Percentiles rank a stretch among this genome's conserved stretches.
Evolutionary conservation across 1,139 yeast genomes (phyloP).

Genomic region (Kurtzmaniella quercitrusa): DNA sequence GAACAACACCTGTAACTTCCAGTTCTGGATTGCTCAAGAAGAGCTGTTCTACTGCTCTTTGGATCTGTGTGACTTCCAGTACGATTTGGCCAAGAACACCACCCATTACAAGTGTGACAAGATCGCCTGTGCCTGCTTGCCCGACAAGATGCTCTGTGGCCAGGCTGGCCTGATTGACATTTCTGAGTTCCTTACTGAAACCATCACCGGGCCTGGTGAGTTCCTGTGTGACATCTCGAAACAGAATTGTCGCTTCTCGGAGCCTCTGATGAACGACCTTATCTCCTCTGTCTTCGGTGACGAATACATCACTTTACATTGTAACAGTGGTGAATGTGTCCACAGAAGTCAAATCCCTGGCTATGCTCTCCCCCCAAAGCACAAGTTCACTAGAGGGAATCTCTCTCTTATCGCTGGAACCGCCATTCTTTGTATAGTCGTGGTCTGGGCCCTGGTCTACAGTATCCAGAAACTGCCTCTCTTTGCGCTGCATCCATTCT

Average conservation of each 20-base stretch:
- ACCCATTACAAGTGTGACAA: conserved; percentile 77
- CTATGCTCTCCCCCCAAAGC: conserved; percentile 63
- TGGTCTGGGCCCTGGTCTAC: conserved; percentile 41
- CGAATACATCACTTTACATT: conserved; percentile 73
- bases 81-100: conserved; percentile 57
- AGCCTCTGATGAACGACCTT: conserved; percentile 93
- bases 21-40: conserved; percentile 88
- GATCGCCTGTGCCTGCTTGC: conserved; percentile 80
- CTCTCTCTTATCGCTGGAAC: conserved; percentile 50
- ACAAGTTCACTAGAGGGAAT: conserved; percentile 44
- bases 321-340: conserved; percentile 85
- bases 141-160: conserved; percentile 92
- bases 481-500: conserved; percentile 30
- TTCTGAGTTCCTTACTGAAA: conserved; percentile 85
- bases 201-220: conserved; percentile 91
- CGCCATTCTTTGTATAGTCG: conserved; percentile 33
- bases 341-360: conserved; percentile 94
- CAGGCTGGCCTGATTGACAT: conserved; percentile 91
- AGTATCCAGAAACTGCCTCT: conserved; percentile 62
- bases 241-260: conserved; percentile 72
- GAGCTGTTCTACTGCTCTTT: conserved; percentile 91
- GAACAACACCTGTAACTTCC: conserved; percentile 71
- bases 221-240: conserved; percentile 69
- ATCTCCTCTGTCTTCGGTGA: conserved; percentile 91
- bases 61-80: conserved; percentile 62